These are phyloP conservation scores for Xylariomycetidae sp. DNA, from an alignment of 2,329 filamentous ascomycete genomes.

Conservation along the genomic window DNA sequence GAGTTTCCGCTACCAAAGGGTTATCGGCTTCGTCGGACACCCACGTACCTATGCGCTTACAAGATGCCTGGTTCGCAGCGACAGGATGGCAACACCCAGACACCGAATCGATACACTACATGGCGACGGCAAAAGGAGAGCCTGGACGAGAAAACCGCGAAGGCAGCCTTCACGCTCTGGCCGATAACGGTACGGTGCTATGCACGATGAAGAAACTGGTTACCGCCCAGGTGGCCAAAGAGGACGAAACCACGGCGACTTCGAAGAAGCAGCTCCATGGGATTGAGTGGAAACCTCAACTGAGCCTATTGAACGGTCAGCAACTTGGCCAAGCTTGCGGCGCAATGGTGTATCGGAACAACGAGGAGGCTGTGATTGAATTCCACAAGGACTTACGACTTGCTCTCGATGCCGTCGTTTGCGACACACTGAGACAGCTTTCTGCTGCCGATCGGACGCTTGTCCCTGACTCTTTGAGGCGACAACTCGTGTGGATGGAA, in stretches of 20 bases:
- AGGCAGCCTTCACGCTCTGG: conserved; percentile 24
- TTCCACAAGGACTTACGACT: conserved; percentile 16
- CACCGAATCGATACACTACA: conserved; percentile 20
- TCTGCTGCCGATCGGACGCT: conserved; percentile 11
- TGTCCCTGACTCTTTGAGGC: conserved; percentile 14
- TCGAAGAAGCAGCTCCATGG: conserved; percentile 26
- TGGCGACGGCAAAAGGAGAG: conserved; percentile 12
- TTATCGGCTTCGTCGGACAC: conserved; percentile 11
- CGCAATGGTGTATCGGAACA: conserved; percentile 13
- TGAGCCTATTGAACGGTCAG: conserved; percentile 26
- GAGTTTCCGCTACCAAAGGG: conserved; percentile 17
- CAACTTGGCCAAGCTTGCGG: conserved; percentile 21
- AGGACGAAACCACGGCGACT: conserved; percentile 6
- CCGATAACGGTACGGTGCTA: conserved; percentile 23
- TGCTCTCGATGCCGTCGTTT: conserved; percentile 14
- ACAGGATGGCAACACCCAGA: conserved; percentile 25
- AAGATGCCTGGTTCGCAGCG: conserved; percentile 28
- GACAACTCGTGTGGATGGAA: conserved; percentile 28
- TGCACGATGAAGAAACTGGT: conserved; percentile 20
- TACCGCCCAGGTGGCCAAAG: conserved; percentile 21
- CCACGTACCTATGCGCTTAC: conserved; percentile 25
- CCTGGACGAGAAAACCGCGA: conserved; percentile 16
- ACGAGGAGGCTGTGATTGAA: conserved; percentile 15
- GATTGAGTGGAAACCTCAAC: conserved; percentile 32
- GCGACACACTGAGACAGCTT: conserved; percentile 12